Conservation (phyloP, 2,329 filamentous ascomycete genomes). For the Ceratocystis harringtonii region DNA sequence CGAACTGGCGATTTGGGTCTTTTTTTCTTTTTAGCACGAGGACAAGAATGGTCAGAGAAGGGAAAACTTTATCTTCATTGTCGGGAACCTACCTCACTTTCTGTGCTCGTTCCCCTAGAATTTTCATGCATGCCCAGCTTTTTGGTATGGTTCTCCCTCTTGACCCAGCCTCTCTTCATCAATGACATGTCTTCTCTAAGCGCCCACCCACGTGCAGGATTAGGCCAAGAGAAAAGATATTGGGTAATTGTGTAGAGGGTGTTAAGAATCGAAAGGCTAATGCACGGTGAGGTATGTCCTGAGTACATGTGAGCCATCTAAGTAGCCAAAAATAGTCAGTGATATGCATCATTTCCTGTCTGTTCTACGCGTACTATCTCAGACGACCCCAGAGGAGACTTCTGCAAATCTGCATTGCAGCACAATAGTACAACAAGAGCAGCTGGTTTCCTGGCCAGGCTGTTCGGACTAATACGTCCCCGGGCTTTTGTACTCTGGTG, state of each 20-base stretch:
- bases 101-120: no score
- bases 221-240: background rate
- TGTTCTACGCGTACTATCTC: no score
- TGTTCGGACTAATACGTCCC: no score
- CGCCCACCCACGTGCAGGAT: slow-evolving; percentile 2
- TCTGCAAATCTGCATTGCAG: no score
- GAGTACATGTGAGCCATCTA: background rate
- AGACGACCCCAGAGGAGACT: no score
- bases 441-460: no score
- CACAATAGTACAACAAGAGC: no score
- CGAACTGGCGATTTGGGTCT: background rate
- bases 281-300: background rate
- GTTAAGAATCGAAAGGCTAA: background rate
- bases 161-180: background rate
- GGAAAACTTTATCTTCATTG: background rate
- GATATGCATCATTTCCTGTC: no score
- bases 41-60: background rate
- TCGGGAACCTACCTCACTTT: background rate
- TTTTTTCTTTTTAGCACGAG: background rate
- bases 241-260: background rate
- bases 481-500: no score
- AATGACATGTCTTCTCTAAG: slow-evolving; percentile 3
- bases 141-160: background rate
- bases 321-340: background rate
- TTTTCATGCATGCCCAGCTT: background rate